Evolutionary conservation across 2,329 filamentous ascomycete genomes (phyloP).

Genomic region (Phialemoniopsis sp.): DNA sequence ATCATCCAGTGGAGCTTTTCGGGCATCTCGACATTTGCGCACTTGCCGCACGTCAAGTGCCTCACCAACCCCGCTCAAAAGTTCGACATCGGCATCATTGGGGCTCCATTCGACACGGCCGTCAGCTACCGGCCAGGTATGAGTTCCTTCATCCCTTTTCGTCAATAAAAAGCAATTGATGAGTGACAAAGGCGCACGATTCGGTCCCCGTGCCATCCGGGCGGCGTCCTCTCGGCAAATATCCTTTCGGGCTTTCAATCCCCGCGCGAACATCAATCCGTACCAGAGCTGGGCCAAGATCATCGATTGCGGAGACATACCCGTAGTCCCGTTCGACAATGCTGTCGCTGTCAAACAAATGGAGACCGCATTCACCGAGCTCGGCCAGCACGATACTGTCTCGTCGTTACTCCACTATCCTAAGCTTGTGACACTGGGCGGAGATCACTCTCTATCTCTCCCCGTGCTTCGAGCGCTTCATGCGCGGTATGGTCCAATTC

Average conservation of each 20-base stretch:
- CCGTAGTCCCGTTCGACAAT: constrained; percentile 84
- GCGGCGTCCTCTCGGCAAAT: constrained; percentile 79
- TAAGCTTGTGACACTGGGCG: constrained; percentile 66
- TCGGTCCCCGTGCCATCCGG: constrained; percentile 84
- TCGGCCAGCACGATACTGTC: constrained; percentile 39
- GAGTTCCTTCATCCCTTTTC: no score
- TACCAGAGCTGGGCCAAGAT: constrained; percentile 76
- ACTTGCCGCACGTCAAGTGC: constrained; percentile 65
- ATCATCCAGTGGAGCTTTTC: constrained; percentile 55
- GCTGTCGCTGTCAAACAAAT: constrained; percentile 77
- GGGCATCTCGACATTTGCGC: constrained; percentile 73
- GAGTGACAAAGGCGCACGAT: constrained; percentile 58
- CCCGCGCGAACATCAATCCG: constrained; percentile 77
- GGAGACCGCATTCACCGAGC: constrained; percentile 73
- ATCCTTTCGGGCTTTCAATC: constrained; percentile 76
- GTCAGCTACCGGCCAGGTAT: constrained; percentile 65
- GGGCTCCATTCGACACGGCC: constrained; percentile 71
- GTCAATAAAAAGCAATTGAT: no score
- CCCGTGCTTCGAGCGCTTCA: constrained; percentile 65
- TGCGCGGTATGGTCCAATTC: constrained; percentile 58
- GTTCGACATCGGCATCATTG: constrained; percentile 70
- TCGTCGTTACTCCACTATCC: constrained; percentile 30
- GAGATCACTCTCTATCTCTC: constrained; percentile 68
- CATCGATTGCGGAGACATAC: constrained; percentile 88
- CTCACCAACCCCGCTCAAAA: constrained; percentile 58